A percentile compares a stretch with the other conserved stretches of the same genome.
Conservation (phyloP, 2,329 filamentous ascomycete genomes). For the Coniochaeta sp. region DNA sequence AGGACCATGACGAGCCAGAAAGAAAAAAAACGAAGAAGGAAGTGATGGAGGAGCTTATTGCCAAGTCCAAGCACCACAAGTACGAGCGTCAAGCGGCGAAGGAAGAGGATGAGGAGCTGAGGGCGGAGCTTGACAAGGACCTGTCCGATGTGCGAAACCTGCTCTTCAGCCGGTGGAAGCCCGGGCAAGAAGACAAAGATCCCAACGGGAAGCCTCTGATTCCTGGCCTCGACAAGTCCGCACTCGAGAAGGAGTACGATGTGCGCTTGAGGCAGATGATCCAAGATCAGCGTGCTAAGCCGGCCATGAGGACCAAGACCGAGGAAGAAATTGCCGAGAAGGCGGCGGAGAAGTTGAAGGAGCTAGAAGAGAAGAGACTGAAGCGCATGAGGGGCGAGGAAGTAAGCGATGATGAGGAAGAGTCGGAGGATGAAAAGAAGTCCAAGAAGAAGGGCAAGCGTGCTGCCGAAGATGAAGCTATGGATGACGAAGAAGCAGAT, state of each 20-base stretch:
- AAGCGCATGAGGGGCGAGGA: slow-evolving; percentile 82
- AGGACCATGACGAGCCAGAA: slow-evolving; percentile 56
- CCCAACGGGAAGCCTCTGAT: slow-evolving; percentile 17
- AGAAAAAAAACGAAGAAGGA: slow-evolving; percentile 93
- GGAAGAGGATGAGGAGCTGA: slow-evolving; percentile 85
- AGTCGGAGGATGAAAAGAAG: slow-evolving; percentile 31
- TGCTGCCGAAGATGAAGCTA: slow-evolving; percentile 21
- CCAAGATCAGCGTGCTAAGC: slow-evolving; percentile 76
- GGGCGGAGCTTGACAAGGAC: slow-evolving; percentile 77
- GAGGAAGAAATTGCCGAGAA: slow-evolving; percentile 77
- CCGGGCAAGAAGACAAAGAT: slow-evolving; percentile 15
- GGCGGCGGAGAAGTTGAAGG: slow-evolving; percentile 67
- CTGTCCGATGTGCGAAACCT: slow-evolving; percentile 69
- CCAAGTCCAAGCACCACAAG: slow-evolving; percentile 93
- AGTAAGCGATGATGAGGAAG: slow-evolving; percentile 54
- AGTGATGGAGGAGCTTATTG: slow-evolving; percentile 95
- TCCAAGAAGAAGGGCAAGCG: slow-evolving; percentile 29
- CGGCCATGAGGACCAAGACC: slow-evolving; percentile 83
- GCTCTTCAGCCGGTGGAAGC: slow-evolving; percentile 46
- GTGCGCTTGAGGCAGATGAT: slow-evolving; percentile 72
- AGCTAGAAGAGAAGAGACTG: slow-evolving; percentile 75
- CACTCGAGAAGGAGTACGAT: slow-evolving; percentile 84
- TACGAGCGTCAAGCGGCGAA: slow-evolving; percentile 88
- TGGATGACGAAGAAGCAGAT: slow-evolving; percentile 37
- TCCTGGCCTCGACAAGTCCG: slow-evolving; percentile 53